Evolutionary conservation across 1,139 yeast genomes (phyloP).

Genomic region (Debaryomyces sp.): DNA sequence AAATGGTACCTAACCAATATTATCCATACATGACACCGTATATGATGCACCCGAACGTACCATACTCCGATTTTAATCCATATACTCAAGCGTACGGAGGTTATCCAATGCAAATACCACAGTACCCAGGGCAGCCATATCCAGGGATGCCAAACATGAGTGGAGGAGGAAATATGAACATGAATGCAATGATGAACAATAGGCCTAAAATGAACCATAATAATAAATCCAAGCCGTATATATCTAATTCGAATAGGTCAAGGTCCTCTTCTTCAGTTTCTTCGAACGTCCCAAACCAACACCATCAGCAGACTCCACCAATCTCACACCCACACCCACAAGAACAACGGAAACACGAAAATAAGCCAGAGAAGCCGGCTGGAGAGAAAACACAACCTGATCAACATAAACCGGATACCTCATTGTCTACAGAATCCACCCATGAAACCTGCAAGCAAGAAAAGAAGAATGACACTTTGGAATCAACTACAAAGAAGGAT

Average conservation of each 20-base stretch:
- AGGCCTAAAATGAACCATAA: constrained; percentile 9
- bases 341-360: background rate
- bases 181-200: constrained; percentile 7
- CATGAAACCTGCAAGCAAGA: background rate
- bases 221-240: constrained; percentile 6
- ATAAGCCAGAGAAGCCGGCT: background rate
- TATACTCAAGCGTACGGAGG: constrained; percentile 11
- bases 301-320: background rate
- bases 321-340: background rate
- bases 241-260: background rate
- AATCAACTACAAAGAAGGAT: background rate
- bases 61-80: constrained; percentile 12
- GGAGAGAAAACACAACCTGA: background rate
- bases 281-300: background rate
- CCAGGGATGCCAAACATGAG: constrained; percentile 8
- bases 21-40: constrained; percentile 19
- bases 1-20: constrained; percentile 17
- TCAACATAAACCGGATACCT: background rate
- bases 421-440: background rate
- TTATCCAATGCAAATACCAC: constrained; percentile 15
- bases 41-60: constrained; percentile 18
- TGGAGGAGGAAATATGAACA: constrained; percentile 7
- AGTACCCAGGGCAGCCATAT: constrained; percentile 10
- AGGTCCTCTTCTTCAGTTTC: background rate
- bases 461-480: background rate